Evolutionary conservation across 495 filamentous ascomycete genomes (phyloP).

Genomic region (Penicillium fimorum): DNA sequence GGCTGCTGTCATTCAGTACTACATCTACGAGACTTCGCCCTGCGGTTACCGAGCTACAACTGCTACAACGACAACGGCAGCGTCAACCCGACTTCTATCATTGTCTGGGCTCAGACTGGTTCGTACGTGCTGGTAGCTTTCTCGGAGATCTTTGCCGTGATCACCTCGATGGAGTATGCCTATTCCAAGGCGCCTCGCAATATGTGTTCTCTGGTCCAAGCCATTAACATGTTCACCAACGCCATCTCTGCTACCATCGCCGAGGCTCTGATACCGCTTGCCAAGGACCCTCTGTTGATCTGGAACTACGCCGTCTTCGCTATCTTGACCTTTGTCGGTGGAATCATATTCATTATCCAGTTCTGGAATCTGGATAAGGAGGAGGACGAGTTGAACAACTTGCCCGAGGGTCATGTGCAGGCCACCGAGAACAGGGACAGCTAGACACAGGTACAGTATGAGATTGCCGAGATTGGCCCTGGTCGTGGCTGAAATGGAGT

Average conservation of each 20-base stretch:
- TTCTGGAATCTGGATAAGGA: constrained; percentile 56
- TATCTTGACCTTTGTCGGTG: background rate
- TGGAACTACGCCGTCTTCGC: background rate
- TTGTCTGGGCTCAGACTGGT: background rate
- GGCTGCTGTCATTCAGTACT: background rate
- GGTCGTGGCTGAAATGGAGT: background rate
- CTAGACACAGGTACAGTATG: background rate
- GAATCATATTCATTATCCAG: constrained; percentile 40
- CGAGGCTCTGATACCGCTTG: background rate
- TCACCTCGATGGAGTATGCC: constrained; percentile 71
- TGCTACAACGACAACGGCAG: background rate
- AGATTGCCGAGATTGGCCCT: background rate
- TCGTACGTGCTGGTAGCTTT: constrained; percentile 53
- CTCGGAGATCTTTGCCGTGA: constrained; percentile 66
- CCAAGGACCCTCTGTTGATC: background rate
- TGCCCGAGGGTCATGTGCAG: constrained; percentile 22
- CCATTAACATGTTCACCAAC: constrained; percentile 32
- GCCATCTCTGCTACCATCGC: background rate
- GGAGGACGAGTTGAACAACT: constrained; percentile 65
- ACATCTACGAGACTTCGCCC: background rate
- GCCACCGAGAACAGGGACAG: constrained; percentile 10
- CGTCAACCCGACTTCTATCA: background rate
- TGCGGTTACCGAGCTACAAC: background rate
- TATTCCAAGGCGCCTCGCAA: constrained; percentile 79
- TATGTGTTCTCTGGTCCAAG: constrained; percentile 71